Base-by-base conservation (phyloP, 2,329 filamentous ascomycete species). In the Penicillium aurantiogriseum region DNA sequence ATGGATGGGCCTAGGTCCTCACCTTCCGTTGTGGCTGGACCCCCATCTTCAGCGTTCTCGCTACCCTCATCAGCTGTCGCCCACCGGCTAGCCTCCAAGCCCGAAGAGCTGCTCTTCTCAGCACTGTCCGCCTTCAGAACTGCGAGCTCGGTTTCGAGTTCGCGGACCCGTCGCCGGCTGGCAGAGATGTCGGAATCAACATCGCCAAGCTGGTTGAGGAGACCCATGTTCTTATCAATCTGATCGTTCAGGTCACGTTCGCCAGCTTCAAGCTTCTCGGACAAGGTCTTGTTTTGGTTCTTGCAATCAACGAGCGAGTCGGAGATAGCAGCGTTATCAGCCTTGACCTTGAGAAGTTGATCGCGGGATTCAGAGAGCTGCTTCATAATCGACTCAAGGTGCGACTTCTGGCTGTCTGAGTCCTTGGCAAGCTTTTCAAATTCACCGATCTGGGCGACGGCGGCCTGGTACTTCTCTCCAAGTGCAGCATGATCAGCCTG, bases 341-440 rank as follows among this genome's bases (percentile, higher is more conserved):
- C 62, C 65, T 70, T 70, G n/a, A 71, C 59, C 36, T 71, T 55
- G 3, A 63, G 56, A 45, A 75, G 52, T 53, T 76, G 69, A n/a
- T 74, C 70, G 31, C 71, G 68, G 19, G 69, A 65, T n/a, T 68
- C 64, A 25, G 69, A 63, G 10, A 75, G 68, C 51, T 77, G 68
- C 71, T 86, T 85, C 77, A 85, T 84, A 39, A 88, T 81, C 15
- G 79, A 79, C 76, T 88, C 88, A 52, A 88, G 77, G 48, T 90
- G 83, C 71, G 86, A 85, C 77, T 86, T 85, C 59, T 82, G 78
- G 58, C 79, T 83, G 83, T 95, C 94, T 62, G 91, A 90, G 63
- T 92, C 87, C 29, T 88, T 88, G 59, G 95, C 79, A 35, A 91
- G 90, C 67, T 89, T 83, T 56, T 92, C 91, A 72, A 96, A 94